Evolutionary conservation across 352 stramenopile species (phyloP).

Genomic region (Phytophthora hibernalis): DNA sequence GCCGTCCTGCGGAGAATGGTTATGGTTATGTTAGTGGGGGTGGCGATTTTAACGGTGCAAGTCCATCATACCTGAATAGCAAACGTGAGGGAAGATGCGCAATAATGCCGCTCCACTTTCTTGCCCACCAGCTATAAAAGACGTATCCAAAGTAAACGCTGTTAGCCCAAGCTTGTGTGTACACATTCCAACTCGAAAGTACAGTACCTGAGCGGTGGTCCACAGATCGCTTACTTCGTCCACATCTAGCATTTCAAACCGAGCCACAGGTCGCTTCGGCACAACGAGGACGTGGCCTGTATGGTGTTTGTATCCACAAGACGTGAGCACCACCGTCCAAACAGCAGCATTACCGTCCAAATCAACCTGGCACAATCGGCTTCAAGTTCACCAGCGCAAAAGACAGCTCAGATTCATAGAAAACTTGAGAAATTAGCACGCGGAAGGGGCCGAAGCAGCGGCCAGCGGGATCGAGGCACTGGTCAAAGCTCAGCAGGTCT

Average conservation of each 20-base stretch:
- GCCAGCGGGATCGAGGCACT: conserved; percentile 40
- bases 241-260: conserved; percentile 76
- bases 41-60: not conserved
- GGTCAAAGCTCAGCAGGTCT: conserved; percentile 51
- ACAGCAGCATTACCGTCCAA: not conserved
- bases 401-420: conserved; percentile 61
- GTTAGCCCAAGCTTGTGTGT: not conserved
- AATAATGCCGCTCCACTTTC: conserved; percentile 78
- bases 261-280: conserved; percentile 75
- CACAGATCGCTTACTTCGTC: conserved; percentile 93
- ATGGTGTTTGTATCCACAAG: not conserved
- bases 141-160: not conserved
- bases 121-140: conserved; percentile 63
- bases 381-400: conserved; percentile 94
- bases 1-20: conserved; percentile 70
- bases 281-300: conserved; percentile 92
- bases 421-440: conserved; percentile 59
- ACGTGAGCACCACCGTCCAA: not conserved
- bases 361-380: conserved; percentile 88
- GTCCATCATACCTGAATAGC: conserved; percentile 76
- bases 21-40: not conserved
- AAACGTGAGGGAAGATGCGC: conserved; percentile 88
- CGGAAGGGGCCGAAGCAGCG: conserved; percentile 57
- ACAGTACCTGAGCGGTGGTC: conserved; percentile 74
- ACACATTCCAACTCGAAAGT: not conserved